Conservation (phyloP, 73 alveolate species). For the Symbiodinium pilosum region DNA sequence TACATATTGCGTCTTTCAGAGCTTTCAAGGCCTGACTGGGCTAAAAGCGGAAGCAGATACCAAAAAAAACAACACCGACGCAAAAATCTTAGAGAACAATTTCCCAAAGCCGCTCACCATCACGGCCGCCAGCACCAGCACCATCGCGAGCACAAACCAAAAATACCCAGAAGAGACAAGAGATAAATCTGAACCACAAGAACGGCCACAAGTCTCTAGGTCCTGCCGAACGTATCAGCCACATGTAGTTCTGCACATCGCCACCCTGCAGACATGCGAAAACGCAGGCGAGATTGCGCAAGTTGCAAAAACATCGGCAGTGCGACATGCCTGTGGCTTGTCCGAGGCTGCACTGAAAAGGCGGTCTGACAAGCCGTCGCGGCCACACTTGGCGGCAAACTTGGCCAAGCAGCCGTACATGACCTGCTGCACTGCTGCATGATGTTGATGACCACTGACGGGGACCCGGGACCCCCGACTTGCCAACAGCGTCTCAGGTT, state of each 20-base stretch:
- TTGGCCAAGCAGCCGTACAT: slow-evolving; percentile 78
- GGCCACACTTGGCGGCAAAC: slow-evolving; percentile 86
- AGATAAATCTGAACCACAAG: neutral
- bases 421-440: slow-evolving; percentile 27
- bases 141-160: too few species aligned
- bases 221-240: slow-evolving; percentile 91
- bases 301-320: too few species aligned
- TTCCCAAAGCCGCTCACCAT: neutral
- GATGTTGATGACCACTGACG: too few species aligned
- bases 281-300: too few species aligned
- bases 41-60: too few species aligned
- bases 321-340: slow-evolving; percentile 18
- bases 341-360: slow-evolving; percentile 71
- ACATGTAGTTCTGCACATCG: slow-evolving; percentile 75
- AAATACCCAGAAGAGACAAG: too few species aligned
- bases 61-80: too few species aligned
- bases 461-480: neutral
- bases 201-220: neutral
- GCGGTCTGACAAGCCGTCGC: slow-evolving; percentile 32
- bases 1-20: too few species aligned
- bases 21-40: too few species aligned
- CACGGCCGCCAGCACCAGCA: neutral
- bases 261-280: neutral
- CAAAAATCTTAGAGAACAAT: too few species aligned
- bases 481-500: neutral